phyloP scores from a whole-genome alignment of 1,284 basidiomycete species.

The Puccinia brachypodii region DNA sequence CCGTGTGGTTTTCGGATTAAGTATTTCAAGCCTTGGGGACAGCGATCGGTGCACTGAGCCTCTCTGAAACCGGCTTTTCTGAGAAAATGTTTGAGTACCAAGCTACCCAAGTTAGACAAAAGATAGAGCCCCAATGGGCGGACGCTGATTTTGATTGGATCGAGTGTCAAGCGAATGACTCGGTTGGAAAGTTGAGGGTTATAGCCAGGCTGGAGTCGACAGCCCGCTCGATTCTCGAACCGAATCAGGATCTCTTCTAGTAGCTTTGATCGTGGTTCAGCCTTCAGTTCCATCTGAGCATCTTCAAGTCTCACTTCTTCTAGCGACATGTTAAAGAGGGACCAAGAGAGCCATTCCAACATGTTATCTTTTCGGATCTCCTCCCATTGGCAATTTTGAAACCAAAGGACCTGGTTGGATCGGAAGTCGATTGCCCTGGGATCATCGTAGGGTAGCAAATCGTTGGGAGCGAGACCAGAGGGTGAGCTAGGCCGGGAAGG shows the following conservation, averaged over 20 bases:
- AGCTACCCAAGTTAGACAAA: constrained; percentile 12
- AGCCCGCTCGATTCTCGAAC: constrained; percentile 54
- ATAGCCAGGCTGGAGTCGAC: constrained; percentile 50
- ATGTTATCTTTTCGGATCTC: constrained; percentile 51
- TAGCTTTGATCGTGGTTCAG: constrained; percentile 50
- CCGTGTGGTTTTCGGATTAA: constrained; percentile 51
- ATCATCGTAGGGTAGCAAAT: constrained; percentile 21
- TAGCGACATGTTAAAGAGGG: constrained; percentile 52
- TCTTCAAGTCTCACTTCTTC: constrained; percentile 53
- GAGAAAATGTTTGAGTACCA: constrained; percentile 14
- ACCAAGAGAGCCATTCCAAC: constrained; percentile 56
- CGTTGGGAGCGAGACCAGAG: background rate
- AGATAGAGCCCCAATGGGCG: constrained; percentile 51
- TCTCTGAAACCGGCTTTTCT: constrained; percentile 22
- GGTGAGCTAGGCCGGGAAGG: background rate
- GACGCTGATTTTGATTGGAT: constrained; percentile 53
- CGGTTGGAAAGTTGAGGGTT: constrained; percentile 40
- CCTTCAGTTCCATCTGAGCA: constrained; percentile 9
- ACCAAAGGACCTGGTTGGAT: constrained; percentile 32
- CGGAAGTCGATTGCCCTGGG: constrained; percentile 28
- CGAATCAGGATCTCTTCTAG: constrained; percentile 53
- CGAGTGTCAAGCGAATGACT: constrained; percentile 56
- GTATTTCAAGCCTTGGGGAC: constrained; percentile 51
- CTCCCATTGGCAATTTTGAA: constrained; percentile 35
- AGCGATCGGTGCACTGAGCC: constrained; percentile 13